These are phyloP conservation scores for Cymodocea nodosa DNA, from an alignment of 116 monocot species.

Conservation along the genomic window DNA sequence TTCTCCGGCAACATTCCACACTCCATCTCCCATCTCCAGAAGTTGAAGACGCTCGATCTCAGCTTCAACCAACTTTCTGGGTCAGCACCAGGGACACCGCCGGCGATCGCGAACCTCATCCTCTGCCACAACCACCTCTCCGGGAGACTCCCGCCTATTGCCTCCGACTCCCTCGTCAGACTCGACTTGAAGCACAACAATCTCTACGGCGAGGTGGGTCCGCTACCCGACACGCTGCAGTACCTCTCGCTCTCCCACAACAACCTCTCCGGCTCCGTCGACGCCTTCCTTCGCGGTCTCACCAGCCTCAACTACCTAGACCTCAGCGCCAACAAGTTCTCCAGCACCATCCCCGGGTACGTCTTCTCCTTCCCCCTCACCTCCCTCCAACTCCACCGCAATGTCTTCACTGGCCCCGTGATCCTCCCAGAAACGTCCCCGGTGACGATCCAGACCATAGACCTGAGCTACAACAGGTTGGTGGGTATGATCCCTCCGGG, in stretches of 20 bases:
- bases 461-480: slow-evolving; percentile 51
- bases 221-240: slow-evolving; percentile 17
- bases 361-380: slow-evolving; percentile 28
- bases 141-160: slow-evolving; percentile 19
- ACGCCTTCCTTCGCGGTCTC: slow-evolving; percentile 14
- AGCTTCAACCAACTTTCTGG: slow-evolving; percentile 46
- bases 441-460: slow-evolving; percentile 17
- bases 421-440: background rate
- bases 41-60: slow-evolving; percentile 28
- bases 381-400: slow-evolving; percentile 31
- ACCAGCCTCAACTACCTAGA: slow-evolving; percentile 27
- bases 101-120: slow-evolving; percentile 26
- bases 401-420: slow-evolving; percentile 23
- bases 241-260: slow-evolving; percentile 36
- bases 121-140: slow-evolving; percentile 40
- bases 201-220: slow-evolving; percentile 27
- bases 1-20: slow-evolving; percentile 9
- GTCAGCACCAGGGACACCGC: slow-evolving; percentile 10
- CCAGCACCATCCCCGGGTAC: slow-evolving; percentile 20
- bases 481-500: slow-evolving; percentile 27
- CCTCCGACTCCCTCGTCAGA: slow-evolving; percentile 12
- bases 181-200: slow-evolving; percentile 47
- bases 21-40: slow-evolving; percentile 1
- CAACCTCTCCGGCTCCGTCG: slow-evolving; percentile 17
- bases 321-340: slow-evolving; percentile 27